These are phyloP conservation scores for Globisporangium alternatum DNA, from an alignment of 352 stramenopile species.

Conservation along the genomic window DNA sequence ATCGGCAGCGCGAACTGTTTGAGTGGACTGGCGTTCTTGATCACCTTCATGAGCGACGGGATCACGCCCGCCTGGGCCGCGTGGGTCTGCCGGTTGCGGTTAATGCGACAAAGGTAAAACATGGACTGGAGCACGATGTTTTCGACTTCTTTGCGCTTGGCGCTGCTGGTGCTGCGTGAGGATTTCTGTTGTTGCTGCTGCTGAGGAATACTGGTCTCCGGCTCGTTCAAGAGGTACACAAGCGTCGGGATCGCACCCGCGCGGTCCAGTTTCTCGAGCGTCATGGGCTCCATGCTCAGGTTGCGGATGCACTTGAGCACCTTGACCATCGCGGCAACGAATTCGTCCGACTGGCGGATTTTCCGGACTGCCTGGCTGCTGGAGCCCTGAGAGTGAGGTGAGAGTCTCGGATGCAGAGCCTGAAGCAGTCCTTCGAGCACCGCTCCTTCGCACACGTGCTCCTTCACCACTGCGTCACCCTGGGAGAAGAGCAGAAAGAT, in stretches of 20 bases:
- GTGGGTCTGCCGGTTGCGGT: constrained; percentile 86
- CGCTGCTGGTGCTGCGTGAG: constrained; percentile 9
- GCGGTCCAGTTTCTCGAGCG: constrained; percentile 86
- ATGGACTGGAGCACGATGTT: constrained; percentile 91
- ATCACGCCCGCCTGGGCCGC: constrained; percentile 89
- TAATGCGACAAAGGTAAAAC: constrained; percentile 93
- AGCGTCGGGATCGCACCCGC: constrained; percentile 86
- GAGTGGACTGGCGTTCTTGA: constrained; percentile 75
- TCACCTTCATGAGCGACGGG: constrained; percentile 87
- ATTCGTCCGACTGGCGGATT: constrained; percentile 41
- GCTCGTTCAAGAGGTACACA: constrained; percentile 70
- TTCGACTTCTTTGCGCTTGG: constrained; percentile 81
- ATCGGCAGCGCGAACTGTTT: constrained; percentile 93
- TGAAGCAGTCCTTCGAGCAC: constrained; percentile 69
- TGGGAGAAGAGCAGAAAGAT: constrained; percentile 91
- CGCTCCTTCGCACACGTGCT: constrained; percentile 87
- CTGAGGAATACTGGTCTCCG: constrained; percentile 20
- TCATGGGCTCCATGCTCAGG: constrained; percentile 89
- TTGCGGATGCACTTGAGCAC: constrained; percentile 87
- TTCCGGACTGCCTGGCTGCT: constrained; percentile 15
- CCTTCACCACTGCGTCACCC: constrained; percentile 89
- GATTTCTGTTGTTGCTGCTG: constrained; percentile 16
- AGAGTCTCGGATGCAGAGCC: constrained; percentile 37
- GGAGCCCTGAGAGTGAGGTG: constrained; percentile 2
- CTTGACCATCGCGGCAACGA: constrained; percentile 66